A percentile compares a stretch with the other conserved stretches of the same genome.
These are phyloP conservation scores for Phytophthora cajani DNA, from an alignment of 352 stramenopile genomes.

Conservation along the genomic window DNA sequence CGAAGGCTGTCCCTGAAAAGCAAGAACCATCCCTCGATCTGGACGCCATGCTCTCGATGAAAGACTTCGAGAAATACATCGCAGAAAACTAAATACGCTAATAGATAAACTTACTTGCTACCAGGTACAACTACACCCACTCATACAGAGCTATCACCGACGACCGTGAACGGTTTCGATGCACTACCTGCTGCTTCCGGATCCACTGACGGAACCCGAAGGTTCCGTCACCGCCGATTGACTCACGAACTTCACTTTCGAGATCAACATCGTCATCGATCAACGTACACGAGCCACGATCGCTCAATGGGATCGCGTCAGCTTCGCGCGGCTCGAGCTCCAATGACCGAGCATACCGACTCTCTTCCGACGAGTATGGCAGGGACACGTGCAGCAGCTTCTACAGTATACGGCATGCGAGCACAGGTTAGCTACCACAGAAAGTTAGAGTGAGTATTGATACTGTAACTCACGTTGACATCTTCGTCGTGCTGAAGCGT, in stretches of 20 bases:
- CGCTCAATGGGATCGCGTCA: slow-evolving; percentile 65
- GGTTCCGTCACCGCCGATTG: slow-evolving; percentile 74
- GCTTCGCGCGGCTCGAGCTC: slow-evolving; percentile 78
- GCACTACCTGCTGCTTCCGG: slow-evolving; percentile 84
- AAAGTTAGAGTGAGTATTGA: neutral
- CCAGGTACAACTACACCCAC: slow-evolving; percentile 65
- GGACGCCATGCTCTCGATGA: slow-evolving; percentile 35
- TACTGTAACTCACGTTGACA: slow-evolving; percentile 62
- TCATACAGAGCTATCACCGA: slow-evolving; percentile 60
- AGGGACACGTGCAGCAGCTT: slow-evolving; percentile 75
- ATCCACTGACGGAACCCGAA: slow-evolving; percentile 87
- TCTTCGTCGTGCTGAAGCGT: slow-evolving; percentile 60
- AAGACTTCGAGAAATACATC: slow-evolving; percentile 64
- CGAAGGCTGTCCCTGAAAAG: slow-evolving; percentile 1
- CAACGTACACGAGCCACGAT: slow-evolving; percentile 56
- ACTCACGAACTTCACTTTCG: slow-evolving; percentile 80
- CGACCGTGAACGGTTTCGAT: slow-evolving; percentile 76
- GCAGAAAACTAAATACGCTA: slow-evolving; percentile 48
- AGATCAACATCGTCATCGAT: slow-evolving; percentile 76
- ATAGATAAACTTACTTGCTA: slow-evolving; percentile 30
- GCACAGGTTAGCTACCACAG: neutral
- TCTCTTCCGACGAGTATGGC: slow-evolving; percentile 78
- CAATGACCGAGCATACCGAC: slow-evolving; percentile 75
- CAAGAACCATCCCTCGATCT: slow-evolving; percentile 14
- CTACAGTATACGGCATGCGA: slow-evolving; percentile 28